These are phyloP conservation scores for Hordeum pubiflorum DNA, from an alignment of 202 grass and related monocot genomes.

Conservation along the genomic window DNA sequence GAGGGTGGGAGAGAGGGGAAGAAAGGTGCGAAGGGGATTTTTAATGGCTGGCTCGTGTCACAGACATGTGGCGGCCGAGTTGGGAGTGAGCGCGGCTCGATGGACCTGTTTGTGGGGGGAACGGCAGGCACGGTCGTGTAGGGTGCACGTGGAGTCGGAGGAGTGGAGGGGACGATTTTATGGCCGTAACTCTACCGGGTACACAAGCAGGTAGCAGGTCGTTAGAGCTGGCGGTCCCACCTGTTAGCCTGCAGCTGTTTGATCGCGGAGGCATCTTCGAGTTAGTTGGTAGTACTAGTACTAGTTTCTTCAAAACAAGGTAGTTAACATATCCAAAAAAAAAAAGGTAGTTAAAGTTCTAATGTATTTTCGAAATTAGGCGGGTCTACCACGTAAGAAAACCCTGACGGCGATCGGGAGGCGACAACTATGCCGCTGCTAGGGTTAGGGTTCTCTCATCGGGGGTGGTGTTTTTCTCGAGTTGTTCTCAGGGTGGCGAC, in stretches of 20 bases:
- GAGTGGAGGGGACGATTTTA: slow-evolving; percentile 1
- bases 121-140: background rate
- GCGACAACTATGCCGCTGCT: no score
- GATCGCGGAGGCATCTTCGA: background rate
- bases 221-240: background rate
- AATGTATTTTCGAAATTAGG: no score
- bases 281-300: no score
- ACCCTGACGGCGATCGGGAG: no score
- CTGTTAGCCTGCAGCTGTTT: background rate
- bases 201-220: background rate
- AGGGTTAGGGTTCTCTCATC: no score
- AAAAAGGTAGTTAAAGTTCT: no score
- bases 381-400: no score
- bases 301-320: no score
- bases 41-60: slow-evolving; percentile 13
- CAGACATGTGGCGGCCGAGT: slow-evolving; percentile 4
- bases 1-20: background rate
- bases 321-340: no score
- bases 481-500: no score
- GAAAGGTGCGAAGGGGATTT: slow-evolving; percentile 2
- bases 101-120: background rate
- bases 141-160: background rate
- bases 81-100: background rate
- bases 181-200: slow-evolving; percentile 7
- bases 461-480: no score